Conservation (phyloP, 139 green algal genomes). For the Coelastrella sp. region DNA sequence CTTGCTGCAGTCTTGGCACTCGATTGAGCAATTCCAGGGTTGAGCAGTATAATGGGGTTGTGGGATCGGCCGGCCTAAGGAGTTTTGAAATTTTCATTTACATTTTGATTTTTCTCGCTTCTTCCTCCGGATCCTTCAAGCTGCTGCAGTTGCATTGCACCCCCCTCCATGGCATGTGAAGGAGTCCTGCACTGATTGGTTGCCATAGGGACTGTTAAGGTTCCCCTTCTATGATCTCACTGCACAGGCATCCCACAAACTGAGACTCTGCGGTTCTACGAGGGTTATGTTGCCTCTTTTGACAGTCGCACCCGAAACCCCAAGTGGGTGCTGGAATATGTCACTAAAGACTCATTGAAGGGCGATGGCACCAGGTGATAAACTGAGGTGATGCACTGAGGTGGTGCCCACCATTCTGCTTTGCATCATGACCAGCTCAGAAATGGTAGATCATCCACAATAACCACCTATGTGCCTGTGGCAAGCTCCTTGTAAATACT, state of each 20-base stretch:
- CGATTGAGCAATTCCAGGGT: too few relatives aligned
- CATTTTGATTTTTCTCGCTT: too few relatives aligned
- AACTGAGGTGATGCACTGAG: background rate
- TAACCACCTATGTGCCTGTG: background rate
- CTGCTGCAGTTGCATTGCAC: too few relatives aligned
- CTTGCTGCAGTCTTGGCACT: too few relatives aligned
- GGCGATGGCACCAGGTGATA: conserved; percentile 61
- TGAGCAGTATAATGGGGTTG: too few relatives aligned
- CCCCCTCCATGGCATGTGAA: too few relatives aligned
- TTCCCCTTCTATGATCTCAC: background rate
- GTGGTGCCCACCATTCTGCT: background rate
- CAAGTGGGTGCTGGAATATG: conserved; percentile 81
- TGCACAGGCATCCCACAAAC: conserved; percentile 52
- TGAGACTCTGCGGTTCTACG: conserved; percentile 58
- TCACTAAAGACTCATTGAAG: conserved; percentile 58
- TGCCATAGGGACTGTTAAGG: too few relatives aligned
- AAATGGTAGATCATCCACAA: background rate
- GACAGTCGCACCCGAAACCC: conserved; percentile 83
- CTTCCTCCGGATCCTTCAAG: too few relatives aligned
- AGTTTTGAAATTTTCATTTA: too few relatives aligned
- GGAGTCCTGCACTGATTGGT: too few relatives aligned
- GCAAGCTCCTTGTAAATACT: too few relatives aligned
- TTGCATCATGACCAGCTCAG: background rate
- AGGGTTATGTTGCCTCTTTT: conserved; percentile 70
- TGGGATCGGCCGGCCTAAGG: too few relatives aligned